Evolutionary conservation across 768 basidiomycete species (phyloP).

Genomic region (Boletus pseudopeckii): DNA sequence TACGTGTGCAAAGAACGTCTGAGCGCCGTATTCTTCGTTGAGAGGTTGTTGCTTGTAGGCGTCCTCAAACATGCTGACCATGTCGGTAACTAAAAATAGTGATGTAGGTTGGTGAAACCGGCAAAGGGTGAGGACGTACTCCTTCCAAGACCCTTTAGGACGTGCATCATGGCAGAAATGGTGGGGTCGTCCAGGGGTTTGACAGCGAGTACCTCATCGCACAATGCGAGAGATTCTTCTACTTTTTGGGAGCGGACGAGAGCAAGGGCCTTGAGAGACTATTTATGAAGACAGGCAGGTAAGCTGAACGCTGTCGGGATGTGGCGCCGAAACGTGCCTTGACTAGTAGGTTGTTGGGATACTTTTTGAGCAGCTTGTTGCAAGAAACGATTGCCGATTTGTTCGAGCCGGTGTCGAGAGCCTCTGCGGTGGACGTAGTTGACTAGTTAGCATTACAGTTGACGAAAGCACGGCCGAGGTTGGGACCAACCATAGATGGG

Average conservation of each 20-base stretch:
- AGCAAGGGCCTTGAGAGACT: conserved; percentile 84
- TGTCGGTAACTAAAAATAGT: conserved; percentile 57
- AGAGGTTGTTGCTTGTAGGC: conserved; percentile 77
- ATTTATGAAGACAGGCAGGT: conserved; percentile 15
- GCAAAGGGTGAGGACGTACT: conserved; percentile 33
- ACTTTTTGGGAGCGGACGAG: conserved; percentile 82
- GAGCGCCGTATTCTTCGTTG: conserved; percentile 80
- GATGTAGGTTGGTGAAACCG: background rate
- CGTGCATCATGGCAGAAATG: conserved; percentile 80
- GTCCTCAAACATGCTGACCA: conserved; percentile 81
- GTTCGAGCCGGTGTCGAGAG: conserved; percentile 81
- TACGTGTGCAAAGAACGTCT: conserved; percentile 83
- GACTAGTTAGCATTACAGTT: conserved; percentile 1
- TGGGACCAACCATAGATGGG: conserved; percentile 71
- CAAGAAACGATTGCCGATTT: conserved; percentile 83
- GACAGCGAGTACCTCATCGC: conserved; percentile 73
- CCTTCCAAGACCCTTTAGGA: conserved; percentile 74
- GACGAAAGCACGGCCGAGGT: background rate
- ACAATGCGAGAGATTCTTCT: conserved; percentile 74
- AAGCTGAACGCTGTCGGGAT: background rate
- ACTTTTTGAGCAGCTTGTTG: conserved; percentile 86
- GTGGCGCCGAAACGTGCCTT: conserved; percentile 44
- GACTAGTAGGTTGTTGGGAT: conserved; percentile 67
- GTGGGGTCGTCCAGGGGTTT: conserved; percentile 74
- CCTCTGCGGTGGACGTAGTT: conserved; percentile 47